Conservation (phyloP, 345 rosid species). For the Cardamine chenopodiifolia region DNA sequence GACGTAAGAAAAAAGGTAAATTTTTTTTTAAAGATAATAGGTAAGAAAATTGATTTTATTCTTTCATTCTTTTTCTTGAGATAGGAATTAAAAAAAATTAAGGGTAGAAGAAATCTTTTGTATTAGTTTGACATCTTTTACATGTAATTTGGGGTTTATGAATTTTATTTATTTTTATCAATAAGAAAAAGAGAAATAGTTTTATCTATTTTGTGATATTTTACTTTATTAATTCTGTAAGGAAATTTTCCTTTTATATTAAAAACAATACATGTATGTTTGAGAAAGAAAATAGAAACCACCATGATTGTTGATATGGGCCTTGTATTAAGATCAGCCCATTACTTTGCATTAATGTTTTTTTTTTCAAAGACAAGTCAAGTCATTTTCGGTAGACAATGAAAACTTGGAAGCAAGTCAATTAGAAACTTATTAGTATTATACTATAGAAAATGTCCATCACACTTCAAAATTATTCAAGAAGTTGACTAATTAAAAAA, state of each 20-base stretch:
- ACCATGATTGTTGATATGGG: constrained; percentile 2
- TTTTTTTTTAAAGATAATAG: too few species aligned
- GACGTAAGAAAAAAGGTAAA: not conserved
- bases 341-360: not conserved
- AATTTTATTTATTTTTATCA: not conserved
- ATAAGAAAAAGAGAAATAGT: constrained; percentile 15
- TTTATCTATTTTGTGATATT: not conserved
- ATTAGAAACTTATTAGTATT: not conserved
- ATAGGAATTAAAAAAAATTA: not conserved
- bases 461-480: not conserved
- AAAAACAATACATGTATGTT: not conserved
- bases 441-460: not conserved
- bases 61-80: constrained; percentile 38
- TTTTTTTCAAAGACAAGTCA: not conserved
- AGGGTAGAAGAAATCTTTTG: constrained; percentile 21
- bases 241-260: not conserved
- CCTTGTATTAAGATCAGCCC: not conserved
- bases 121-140: constrained; percentile 19
- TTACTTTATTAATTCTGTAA: not conserved
- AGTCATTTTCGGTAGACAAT: not conserved
- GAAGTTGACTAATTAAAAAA: not conserved
- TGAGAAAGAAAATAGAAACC: not conserved
- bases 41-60: constrained; percentile 33
- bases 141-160: not conserved
- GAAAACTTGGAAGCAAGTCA: not conserved